Evolutionary conservation across 306 rosid species (phyloP).

Genomic region (Inga laurina): DNA sequence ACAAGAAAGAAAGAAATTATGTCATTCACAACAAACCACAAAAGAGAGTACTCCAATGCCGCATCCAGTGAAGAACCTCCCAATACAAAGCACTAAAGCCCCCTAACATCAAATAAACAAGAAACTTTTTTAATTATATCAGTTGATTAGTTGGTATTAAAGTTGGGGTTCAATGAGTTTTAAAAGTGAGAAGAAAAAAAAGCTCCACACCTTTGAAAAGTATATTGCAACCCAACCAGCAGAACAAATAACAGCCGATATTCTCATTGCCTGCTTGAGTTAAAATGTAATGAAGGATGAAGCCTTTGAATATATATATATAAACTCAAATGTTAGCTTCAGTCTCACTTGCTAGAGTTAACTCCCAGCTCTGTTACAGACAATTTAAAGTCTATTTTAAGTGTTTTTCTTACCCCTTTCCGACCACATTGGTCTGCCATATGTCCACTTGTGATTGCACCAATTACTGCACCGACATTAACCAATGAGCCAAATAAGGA

Average conservation of each 20-base stretch:
- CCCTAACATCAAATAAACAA: neutral
- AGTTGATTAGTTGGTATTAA: neutral
- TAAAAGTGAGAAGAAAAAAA: neutral
- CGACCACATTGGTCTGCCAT: conserved; percentile 2
- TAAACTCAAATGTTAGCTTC: neutral
- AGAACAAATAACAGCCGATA: conserved; percentile 1
- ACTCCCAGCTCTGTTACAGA: neutral
- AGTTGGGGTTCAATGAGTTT: neutral
- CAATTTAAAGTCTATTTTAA: neutral
- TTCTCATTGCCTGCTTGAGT: conserved; percentile 4
- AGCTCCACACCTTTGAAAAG: neutral
- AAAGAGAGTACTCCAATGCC: conserved; percentile 17
- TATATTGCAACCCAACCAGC: conserved; percentile 7
- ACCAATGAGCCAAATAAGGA: conserved; percentile 5
- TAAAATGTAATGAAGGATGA: no score
- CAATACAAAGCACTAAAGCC: neutral
- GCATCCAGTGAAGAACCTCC: neutral
- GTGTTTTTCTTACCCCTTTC: neutral
- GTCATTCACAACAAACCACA: conserved; percentile 1
- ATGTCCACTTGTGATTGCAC: conserved; percentile 6
- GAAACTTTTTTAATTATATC: neutral
- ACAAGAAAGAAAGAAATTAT: neutral
- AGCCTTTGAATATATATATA: no score
- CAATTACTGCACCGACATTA: neutral
- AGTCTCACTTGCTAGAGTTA: neutral